Base-by-base conservation (phyloP, 2,329 filamentous ascomycete species). In the Alternaria metachromatica region DNA sequence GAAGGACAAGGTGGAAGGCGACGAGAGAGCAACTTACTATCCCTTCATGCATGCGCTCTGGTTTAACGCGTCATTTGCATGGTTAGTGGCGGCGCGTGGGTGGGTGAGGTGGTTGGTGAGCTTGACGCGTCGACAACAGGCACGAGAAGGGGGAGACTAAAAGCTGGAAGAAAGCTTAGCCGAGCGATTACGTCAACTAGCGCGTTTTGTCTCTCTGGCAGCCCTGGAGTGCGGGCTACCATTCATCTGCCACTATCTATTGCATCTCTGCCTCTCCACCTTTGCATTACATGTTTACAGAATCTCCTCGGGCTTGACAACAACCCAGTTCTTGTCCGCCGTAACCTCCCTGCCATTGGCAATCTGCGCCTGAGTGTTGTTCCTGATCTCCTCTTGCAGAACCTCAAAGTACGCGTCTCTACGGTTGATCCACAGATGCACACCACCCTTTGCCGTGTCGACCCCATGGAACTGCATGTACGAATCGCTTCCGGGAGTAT, bases 401-500 rank as follows among this genome's bases (percentile, higher is more conserved):
- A 44, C 55, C 58, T 73, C 63, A 25, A 67, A 70, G 41, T 68
- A 68, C 7, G 64, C 62, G 25, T 72, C 69, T 15, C 58, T 63
- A 6, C 73, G 70, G 30, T 76, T 77, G 25, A 77, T 65, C 73
- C 74, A 77, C 49, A 77, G 55, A 58, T 75, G 73, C 41, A 77
- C 64, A 7, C 74, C 74, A 9, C 73, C 74, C 62, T 75, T 76
- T 3, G 60, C 62, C 4, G 66, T 68, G 33, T 77, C 74, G 0
- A 77, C 73, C 7, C 72, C 73, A 43, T 77, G 72, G 55, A 77
- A 75, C 3, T 72, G 66, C 74, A 77, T 77, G 55, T 74, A 77
- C 20, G 72, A 72, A 62, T 76, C 74, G 21, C 72, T 73, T 26
- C 74, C 73, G 12, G 74, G 74, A 23, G 73, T 77, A 37, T 77